Evolutionary conservation across 768 basidiomycete species (phyloP).

Genomic region (Termitomyces sp.): DNA sequence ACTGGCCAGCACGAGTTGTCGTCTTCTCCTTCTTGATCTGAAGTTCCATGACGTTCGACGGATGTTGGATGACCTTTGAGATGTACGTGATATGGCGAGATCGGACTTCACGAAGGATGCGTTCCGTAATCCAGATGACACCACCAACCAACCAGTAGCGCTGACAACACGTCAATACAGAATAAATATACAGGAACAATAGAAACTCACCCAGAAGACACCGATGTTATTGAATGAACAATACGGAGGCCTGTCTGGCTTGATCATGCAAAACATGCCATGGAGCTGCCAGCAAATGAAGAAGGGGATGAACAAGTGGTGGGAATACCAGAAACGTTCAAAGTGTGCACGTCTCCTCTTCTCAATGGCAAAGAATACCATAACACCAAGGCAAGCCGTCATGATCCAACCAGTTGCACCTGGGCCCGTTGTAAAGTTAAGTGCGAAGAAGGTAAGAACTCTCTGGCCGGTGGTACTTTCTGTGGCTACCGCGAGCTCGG

Average conservation of each 20-base stretch:
- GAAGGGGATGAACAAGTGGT: slow-evolving; percentile 89
- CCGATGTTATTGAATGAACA: slow-evolving; percentile 85
- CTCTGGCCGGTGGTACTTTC: slow-evolving; percentile 50
- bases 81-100: slow-evolving; percentile 90
- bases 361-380: slow-evolving; percentile 86
- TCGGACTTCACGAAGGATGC: slow-evolving; percentile 88
- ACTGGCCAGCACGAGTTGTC: slow-evolving; percentile 80
- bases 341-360: slow-evolving; percentile 76
- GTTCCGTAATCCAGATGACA: slow-evolving; percentile 81
- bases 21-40: slow-evolving; percentile 98
- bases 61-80: slow-evolving; percentile 93
- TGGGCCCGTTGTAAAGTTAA: slow-evolving; percentile 83
- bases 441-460: slow-evolving; percentile 65
- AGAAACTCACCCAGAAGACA: slow-evolving; percentile 83
- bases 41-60: slow-evolving; percentile 89
- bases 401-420: slow-evolving; percentile 88
- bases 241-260: slow-evolving; percentile 84
- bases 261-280: slow-evolving; percentile 96
- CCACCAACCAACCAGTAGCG: slow-evolving; percentile 91
- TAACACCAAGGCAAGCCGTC: slow-evolving; percentile 65
- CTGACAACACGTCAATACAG: slow-evolving; percentile 31
- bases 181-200: neutral
- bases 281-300: slow-evolving; percentile 95
- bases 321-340: slow-evolving; percentile 87
- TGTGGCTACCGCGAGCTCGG: slow-evolving; percentile 57